These are phyloP conservation scores for Viola odorata DNA, from an alignment of 345 rosid species.

Conservation along the genomic window DNA sequence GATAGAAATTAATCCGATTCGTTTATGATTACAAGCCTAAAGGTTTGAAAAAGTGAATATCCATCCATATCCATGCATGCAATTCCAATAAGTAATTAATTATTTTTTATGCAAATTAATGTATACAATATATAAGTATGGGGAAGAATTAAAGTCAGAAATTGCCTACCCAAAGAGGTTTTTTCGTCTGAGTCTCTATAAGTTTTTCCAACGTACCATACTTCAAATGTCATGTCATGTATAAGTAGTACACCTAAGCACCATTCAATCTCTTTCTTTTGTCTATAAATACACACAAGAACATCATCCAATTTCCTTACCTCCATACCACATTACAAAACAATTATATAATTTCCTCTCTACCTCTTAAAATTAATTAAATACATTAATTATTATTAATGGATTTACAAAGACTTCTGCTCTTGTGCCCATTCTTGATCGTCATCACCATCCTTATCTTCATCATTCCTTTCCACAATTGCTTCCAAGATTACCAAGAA, in stretches of 20 bases:
- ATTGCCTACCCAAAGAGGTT: constrained; percentile 19
- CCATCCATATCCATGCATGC: too few relatives aligned
- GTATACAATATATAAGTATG: too few relatives aligned
- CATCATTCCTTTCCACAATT: constrained; percentile 4
- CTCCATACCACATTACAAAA: constrained; percentile 7
- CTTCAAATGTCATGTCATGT: constrained; percentile 15
- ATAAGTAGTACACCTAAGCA: constrained; percentile 14
- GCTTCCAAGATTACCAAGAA: constrained; percentile 13
- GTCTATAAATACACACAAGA: constrained; percentile 32
- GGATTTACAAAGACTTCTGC: constrained; percentile 13
- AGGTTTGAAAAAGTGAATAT: too few relatives aligned
- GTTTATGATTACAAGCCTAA: too few relatives aligned
- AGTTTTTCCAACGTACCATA: constrained; percentile 20
- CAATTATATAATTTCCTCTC: not conserved
- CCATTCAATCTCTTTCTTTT: not conserved
- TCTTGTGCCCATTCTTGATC: not conserved
- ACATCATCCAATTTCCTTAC: constrained; percentile 12
- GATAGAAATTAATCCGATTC: too few relatives aligned
- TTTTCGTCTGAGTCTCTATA: constrained; percentile 35
- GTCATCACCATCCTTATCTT: not conserved
- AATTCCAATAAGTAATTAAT: too few relatives aligned
- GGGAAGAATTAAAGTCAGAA: constrained; percentile 20
- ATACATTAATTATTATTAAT: constrained; percentile 2
- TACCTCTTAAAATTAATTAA: constrained; percentile 9
- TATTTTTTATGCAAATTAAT: too few relatives aligned